Base-by-base conservation (phyloP, 805 yeast genomes). In the Yarrowia sp. region DNA sequence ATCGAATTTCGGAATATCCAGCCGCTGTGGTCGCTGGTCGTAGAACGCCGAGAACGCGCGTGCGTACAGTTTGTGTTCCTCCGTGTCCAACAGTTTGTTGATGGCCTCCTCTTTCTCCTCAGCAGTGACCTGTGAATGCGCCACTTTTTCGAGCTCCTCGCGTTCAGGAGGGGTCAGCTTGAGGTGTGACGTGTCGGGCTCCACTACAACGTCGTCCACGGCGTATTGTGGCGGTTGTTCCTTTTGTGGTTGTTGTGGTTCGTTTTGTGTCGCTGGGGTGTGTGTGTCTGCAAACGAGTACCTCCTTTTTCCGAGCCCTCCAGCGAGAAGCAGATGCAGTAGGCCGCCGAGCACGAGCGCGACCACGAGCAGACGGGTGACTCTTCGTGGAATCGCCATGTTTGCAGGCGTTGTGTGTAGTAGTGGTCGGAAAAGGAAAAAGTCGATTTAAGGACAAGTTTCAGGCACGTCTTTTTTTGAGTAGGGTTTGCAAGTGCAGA, bases 341-440 rank as follows among this genome's bases (percentile, higher is more conserved):
- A 58, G 51, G n/a, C 64, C 64, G n/a, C 50, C 64, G n/a, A 58
- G 18, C 33, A 58, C 51, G 13, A 44, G 39, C 11, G 51, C 51
- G 8, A 58, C 50, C 51, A 58, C 50, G 11, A 58, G 33, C 51
- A 58, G 51, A 4, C 64, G 50, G 15, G 51, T 35, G 39, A 44
- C 43, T 58, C 51, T 17, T 42, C 64, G 64, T 7, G 64, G 64
- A 42, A 43, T 35, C 28, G 64, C 64, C 64, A 58, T 58, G 9
- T 13, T 47, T 9, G 28, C n/a, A 35, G 38, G 38, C 38, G 38
- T 35, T 22, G 3, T 22, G 28, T 22, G 28, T 22, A 22, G 28
- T 22, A 22, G 28, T 22, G 28, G 28, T 22, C 28, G 5, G 42
- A 38, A 15, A 38, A 15, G n/a, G 8, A 4, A 7, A 31, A 36